Conservation (phyloP, 2,329 filamentous ascomycete species). For the Trichoderma semiorbis region DNA sequence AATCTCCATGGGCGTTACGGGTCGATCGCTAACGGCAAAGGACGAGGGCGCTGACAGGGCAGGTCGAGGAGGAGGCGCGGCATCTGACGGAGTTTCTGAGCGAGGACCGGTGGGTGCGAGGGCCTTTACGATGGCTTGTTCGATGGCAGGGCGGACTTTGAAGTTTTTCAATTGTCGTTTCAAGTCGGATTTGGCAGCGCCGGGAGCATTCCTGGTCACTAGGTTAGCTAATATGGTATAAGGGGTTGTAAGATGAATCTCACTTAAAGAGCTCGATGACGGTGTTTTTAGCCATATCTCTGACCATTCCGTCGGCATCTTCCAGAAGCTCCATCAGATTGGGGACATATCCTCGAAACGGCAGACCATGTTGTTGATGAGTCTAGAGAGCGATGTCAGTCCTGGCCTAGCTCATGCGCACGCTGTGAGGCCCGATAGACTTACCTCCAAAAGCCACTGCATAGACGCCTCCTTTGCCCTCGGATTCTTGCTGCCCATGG, state of each 20-base stretch:
- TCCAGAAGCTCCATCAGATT: constrained; percentile 81
- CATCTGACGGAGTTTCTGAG: constrained; percentile 40
- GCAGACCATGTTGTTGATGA: constrained; percentile 73
- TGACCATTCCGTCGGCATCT: constrained; percentile 82
- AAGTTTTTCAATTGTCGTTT: constrained; percentile 81
- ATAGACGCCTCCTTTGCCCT: constrained; percentile 81
- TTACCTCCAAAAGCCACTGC: constrained; percentile 77
- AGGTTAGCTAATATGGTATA: constrained; percentile 15
- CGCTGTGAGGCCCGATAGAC: not conserved
- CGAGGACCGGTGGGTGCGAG: constrained; percentile 54
- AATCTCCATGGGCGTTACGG: constrained; percentile 60
- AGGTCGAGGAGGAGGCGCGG: constrained; percentile 39
- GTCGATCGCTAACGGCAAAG: constrained; percentile 47
- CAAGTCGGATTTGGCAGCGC: constrained; percentile 80
- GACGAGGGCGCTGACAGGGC: constrained; percentile 47
- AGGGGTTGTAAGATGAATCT: constrained; percentile 23
- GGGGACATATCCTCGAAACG: constrained; percentile 80
- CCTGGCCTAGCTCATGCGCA: not conserved
- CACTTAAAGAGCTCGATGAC: constrained; percentile 85
- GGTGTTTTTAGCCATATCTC: constrained; percentile 77
- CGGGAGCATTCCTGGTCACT: constrained; percentile 63
- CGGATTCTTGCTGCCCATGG: constrained; percentile 75
- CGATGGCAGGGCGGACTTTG: constrained; percentile 83
- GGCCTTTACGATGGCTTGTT: constrained; percentile 73
- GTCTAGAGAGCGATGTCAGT: constrained; percentile 52